Evolutionary conservation across 768 basidiomycete species (phyloP), one percentile per base, ranked within the genome.

Genomic region (Rhizopogon sp.): DNA sequence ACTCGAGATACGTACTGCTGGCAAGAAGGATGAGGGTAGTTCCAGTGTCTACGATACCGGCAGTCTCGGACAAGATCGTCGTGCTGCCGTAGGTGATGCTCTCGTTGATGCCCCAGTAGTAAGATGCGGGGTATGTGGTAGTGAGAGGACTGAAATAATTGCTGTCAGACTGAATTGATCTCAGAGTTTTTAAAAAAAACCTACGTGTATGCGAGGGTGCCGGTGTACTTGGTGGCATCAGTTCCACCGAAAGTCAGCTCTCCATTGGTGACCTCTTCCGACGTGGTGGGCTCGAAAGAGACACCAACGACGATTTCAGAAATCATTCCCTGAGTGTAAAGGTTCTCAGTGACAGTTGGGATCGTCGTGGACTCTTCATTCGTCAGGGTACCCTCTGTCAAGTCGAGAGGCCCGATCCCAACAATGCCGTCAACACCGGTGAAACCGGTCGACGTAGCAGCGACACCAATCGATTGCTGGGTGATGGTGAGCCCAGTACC

Each of bases 401-500:
- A 20, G 20, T 20, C 20, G 20, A 20, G 1, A 20, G 20, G 20
- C 2, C 20, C 20, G 20, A 20, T 1, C 1, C 20, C 20, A 20
- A 20, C 1, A 20, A 20, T 20, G 20, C 20, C 20, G 20, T 20
- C 20, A 20, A 20, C 20, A 20, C 2, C 20, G 20, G 20, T 20
- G 1, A 20, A 20, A 20, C 20, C 20, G 20, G 20, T 20, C 20
- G 20, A 20, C 20, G 20, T 20, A 20, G 20, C 65, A 16, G 86
- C 84, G 50, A 82, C 84, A 60, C 85, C 87, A 50, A 88, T 85
- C 8, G 83, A 84, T 62, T 88, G 87, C 5, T 64, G 51, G 13
- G 69, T 54, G 52, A 88, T 78, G 46, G 74, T 72, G 28, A 86
- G 75, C 29, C 75, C 76, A 20, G 66, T 49, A 14, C 76, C 74